Conservation (phyloP, 2,329 filamentous ascomycete species). For the Botrytis tulipae region DNA sequence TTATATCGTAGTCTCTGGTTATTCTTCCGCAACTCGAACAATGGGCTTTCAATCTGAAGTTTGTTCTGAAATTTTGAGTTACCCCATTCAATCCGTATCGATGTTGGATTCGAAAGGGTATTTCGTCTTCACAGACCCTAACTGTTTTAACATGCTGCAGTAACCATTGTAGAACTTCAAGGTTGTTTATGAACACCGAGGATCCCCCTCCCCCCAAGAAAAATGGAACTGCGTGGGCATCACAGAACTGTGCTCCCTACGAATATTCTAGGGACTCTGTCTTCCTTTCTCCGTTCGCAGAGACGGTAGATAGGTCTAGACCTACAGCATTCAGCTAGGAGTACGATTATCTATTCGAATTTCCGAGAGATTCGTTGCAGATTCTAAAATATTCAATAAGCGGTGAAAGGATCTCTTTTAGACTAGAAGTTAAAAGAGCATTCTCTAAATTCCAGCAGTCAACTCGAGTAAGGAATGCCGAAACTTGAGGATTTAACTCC, state of each 20-base stretch:
- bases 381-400: neutral
- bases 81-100: neutral
- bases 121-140: neutral
- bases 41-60: neutral
- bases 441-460: neutral
- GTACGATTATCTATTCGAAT: neutral
- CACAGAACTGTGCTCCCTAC: neutral
- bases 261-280: neutral
- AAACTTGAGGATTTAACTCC: neutral
- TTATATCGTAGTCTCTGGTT: neutral
- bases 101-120: neutral
- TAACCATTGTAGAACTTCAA: neutral
- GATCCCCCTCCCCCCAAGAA: neutral
- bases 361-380: neutral
- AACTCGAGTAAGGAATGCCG: neutral
- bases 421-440: neutral
- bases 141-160: neutral
- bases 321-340: neutral
- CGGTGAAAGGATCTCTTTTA: too few relatives aligned
- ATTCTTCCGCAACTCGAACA: neutral
- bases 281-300: neutral
- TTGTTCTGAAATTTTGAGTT: neutral
- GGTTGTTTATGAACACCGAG: neutral
- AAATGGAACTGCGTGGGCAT: neutral
- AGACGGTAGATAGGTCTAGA: neutral